Evolutionary conservation across 2,329 filamentous ascomycete genomes (phyloP).

Genomic region (Penicillium concentricum): DNA sequence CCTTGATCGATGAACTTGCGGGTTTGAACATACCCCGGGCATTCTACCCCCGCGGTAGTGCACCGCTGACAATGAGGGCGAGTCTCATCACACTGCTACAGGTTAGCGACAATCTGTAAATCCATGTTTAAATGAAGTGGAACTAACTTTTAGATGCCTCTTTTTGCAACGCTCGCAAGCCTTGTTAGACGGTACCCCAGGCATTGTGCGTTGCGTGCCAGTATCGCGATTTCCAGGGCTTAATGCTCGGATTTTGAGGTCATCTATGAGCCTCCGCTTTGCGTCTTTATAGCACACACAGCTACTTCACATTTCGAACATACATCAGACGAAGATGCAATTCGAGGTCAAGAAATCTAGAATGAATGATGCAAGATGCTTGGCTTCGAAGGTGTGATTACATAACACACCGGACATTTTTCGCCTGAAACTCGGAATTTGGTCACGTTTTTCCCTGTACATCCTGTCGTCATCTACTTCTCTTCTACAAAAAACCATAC

Average conservation of each 20-base stretch:
- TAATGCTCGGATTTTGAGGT: not conserved
- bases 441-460: constrained; percentile 1
- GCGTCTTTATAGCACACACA: not conserved
- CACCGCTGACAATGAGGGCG: constrained; percentile 42
- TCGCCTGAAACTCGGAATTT: not conserved
- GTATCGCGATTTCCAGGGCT: not conserved
- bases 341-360: not conserved
- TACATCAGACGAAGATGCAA: not conserved
- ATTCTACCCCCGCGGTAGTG: constrained; percentile 37
- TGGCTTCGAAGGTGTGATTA: not conserved
- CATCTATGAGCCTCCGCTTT: not conserved
- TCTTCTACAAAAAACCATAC: not conserved
- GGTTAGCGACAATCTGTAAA: not conserved
- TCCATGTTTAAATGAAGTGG: not conserved
- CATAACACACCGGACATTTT: not conserved
- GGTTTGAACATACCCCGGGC: constrained; percentile 44
- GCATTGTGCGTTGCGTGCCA: constrained; percentile 27
- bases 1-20: constrained; percentile 47
- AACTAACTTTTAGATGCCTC: constrained; percentile 38
- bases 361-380: constrained; percentile 2
- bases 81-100: constrained; percentile 40
- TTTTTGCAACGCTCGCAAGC: constrained; percentile 43
- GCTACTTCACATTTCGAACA: constrained; percentile 5
- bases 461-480: constrained; percentile 8
- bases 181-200: constrained; percentile 42